Evolutionary conservation across 495 filamentous ascomycete genomes (phyloP), one percentile per base, ranked within the genome.

Genomic region (Penicillium alfredii): DNA sequence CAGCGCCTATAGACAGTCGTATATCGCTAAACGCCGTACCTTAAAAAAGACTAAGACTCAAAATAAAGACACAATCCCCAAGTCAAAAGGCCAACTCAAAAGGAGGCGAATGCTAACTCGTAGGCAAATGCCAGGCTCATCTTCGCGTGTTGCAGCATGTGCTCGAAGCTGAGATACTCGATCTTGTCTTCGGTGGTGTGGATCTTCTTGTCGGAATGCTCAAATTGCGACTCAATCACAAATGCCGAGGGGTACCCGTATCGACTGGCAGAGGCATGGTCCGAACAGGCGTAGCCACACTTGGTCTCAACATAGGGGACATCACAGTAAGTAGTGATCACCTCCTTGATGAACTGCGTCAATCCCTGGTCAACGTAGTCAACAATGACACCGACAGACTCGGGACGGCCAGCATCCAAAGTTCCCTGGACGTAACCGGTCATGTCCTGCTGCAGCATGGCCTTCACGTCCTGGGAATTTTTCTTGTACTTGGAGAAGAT

Each of bases 391-490:
- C 92, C 89, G 3, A 97, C 83, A 15, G 78, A 80, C 69, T 97
- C 93, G 10, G 79, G 71, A 55, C 83, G 73, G 29, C 89, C 89
- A 8, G 87, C 85, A 38, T 87, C 79, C 10, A 93, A 65, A 0
- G 92, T 94, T 25, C 80, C 81, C 40, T 88, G 79, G 4, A 88
- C 73, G 56, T 82, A 96, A 7, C 92, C 92, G 2, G 92, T 97
- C 92, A 97, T 99, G 58, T 99, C 92, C 60, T 99, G 92, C 69
- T 99, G 93, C 28, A 99, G 72, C 92, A 99, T 97, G 15, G 92
- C 92, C 63, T 89, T 92, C 54, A 99, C 73, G 44, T 94, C 80
- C 12, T 81, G 70, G 16, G 73, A 69, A 14, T 76, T 52, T 53
- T 80, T 79, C 59, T 86, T 84, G 55, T 99, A 99, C n/a, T 69